Percentiles rank a stretch among this genome's conserved stretches.
Evolutionary conservation across 1,139 yeast species (phyloP).

Genomic region (Yamadazyma atmosphaerica): DNA sequence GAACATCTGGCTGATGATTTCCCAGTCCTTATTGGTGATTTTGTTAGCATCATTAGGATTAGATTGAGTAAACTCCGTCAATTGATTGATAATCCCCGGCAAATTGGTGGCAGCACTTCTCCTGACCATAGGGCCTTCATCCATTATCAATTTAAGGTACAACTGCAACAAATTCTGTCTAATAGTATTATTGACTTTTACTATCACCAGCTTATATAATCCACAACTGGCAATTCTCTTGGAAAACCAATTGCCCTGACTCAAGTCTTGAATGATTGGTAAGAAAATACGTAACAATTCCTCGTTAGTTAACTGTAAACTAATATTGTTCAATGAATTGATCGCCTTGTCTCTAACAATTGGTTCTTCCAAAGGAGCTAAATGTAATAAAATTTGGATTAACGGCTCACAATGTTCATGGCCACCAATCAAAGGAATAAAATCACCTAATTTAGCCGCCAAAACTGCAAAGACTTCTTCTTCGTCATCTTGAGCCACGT

Average conservation of each 20-base stretch:
- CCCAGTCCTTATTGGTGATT: slow-evolving; percentile 60
- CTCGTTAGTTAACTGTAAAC: slow-evolving; percentile 60
- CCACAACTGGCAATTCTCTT: slow-evolving; percentile 93
- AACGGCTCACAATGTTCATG: slow-evolving; percentile 71
- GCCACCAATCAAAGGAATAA: slow-evolving; percentile 88
- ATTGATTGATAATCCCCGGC: slow-evolving; percentile 65
- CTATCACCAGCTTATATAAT: slow-evolving; percentile 70
- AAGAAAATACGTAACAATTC: slow-evolving; percentile 71
- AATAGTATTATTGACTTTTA: slow-evolving; percentile 54
- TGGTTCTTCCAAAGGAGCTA: slow-evolving; percentile 97
- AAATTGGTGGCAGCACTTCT: slow-evolving; percentile 88
- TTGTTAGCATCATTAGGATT: slow-evolving; percentile 24
- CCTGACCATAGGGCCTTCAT: slow-evolving; percentile 98
- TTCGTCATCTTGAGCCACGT: slow-evolving; percentile 96
- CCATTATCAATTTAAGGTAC: slow-evolving; percentile 72
- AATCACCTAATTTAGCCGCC: slow-evolving; percentile 86
- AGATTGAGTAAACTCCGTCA: slow-evolving; percentile 40
- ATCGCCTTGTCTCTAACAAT: slow-evolving; percentile 94
- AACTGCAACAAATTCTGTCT: slow-evolving; percentile 65
- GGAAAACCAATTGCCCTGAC: slow-evolving; percentile 94
- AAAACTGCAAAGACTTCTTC: slow-evolving; percentile 95
- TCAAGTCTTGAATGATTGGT: slow-evolving; percentile 73
- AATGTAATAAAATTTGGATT: slow-evolving; percentile 81
- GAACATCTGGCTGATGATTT: slow-evolving; percentile 76
- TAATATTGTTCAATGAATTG: slow-evolving; percentile 73